A percentile compares a stretch with the other conserved stretches of the same genome.
phyloP scores from a whole-genome alignment of 2,329 filamentous ascomycete genomes.

The Stemphylium beticola region DNA sequence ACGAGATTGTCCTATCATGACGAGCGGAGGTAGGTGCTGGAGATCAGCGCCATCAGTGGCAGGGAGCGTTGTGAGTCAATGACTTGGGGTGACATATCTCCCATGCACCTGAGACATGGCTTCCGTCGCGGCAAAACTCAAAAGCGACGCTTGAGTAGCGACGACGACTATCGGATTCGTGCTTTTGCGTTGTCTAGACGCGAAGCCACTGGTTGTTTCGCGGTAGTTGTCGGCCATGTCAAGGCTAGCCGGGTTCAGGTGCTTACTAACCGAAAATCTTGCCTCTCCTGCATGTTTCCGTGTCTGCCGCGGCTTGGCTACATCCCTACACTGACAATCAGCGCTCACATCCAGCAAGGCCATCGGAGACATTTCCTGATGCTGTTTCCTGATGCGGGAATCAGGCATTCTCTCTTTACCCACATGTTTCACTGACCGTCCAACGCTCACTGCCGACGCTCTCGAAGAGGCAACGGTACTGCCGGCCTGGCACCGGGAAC shows the following conservation, averaged over 20 bases:
- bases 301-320: conserved; percentile 1
- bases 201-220: not conserved
- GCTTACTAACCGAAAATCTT: conserved; percentile 3
- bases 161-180: not conserved
- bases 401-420: conserved; percentile 3
- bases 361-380: not conserved
- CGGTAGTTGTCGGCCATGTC: conserved; percentile 1
- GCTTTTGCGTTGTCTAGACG: not conserved
- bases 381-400: not conserved
- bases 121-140: not conserved
- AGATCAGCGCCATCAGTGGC: not conserved
- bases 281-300: conserved; percentile 2
- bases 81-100: not conserved
- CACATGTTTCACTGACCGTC: not conserved
- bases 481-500: not conserved
- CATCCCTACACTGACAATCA: not conserved
- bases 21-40: not conserved
- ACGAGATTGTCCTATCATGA: conserved; percentile 5
- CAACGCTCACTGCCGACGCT: conserved; percentile 1
- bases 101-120: conserved; percentile 1
- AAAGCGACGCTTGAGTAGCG: not conserved
- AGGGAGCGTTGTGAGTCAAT: not conserved
- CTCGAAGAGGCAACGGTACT: conserved; percentile 4
- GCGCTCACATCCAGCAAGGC: not conserved
- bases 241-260: not conserved